Percentiles rank a stretch among this genome's conserved stretches.
phyloP scores from a whole-genome alignment of 1,139 yeast species.

The Saccharomyces hybrid region DNA sequence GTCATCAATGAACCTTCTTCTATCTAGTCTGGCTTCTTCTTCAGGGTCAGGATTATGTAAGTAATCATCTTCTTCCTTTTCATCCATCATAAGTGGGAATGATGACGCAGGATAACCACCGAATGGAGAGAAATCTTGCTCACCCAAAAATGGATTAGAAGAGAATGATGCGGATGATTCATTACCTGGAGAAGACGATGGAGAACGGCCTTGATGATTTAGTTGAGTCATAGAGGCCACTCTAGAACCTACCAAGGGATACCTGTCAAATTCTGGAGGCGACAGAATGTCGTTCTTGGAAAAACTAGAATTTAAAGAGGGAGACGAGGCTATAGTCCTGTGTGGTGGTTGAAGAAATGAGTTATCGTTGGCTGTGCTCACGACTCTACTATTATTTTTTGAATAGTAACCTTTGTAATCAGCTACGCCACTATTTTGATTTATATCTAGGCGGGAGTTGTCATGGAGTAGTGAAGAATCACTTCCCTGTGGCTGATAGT shows the following conservation, averaged over 20 bases:
- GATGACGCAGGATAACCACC: conserved; percentile 90
- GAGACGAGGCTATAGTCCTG: conserved; percentile 8
- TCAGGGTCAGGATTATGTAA: conserved; percentile 90
- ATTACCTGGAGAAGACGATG: conserved; percentile 5
- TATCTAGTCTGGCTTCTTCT: conserved; percentile 70
- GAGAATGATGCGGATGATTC: conserved; percentile 21
- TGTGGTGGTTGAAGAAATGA: conserved; percentile 6
- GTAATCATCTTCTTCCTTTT: conserved; percentile 86
- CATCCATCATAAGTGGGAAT: conserved; percentile 79
- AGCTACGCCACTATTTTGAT: conserved; percentile 10
- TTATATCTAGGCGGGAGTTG: not conserved
- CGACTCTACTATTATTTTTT: conserved; percentile 11
- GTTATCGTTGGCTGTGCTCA: conserved; percentile 1
- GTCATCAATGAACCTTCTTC: conserved; percentile 50
- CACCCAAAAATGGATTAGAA: conserved; percentile 33
- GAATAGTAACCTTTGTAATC: conserved; percentile 29
- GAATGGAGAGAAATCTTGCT: conserved; percentile 63
- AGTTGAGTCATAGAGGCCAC: conserved; percentile 37
- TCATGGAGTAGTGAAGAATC: not conserved
- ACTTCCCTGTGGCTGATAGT: conserved; percentile 4
- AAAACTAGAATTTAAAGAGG: conserved; percentile 14
- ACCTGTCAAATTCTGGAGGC: conserved; percentile 53
- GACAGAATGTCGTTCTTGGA: conserved; percentile 28
- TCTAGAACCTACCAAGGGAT: conserved; percentile 49
- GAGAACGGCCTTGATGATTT: conserved; percentile 4